phyloP scores from a whole-genome alignment of 1,284 basidiomycete genomes.

The Coniophora puteana region DNA sequence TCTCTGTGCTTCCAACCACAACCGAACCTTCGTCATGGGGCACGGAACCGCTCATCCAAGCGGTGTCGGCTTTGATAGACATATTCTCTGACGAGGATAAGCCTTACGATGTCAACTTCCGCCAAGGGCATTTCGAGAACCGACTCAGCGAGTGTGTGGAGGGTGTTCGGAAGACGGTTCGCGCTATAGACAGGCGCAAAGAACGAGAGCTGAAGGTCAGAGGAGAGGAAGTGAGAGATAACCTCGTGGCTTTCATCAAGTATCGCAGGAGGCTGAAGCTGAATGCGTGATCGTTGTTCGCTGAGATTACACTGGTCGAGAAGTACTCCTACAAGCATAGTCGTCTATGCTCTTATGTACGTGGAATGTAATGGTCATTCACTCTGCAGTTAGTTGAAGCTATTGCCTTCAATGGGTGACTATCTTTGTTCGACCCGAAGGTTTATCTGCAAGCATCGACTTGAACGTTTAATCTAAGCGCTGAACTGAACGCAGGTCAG shows the following conservation, averaged over 20 bases:
- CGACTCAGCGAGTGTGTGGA: conserved; percentile 51
- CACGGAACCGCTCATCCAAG: conserved; percentile 78
- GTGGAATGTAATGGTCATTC: too few species aligned
- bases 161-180: conserved; percentile 57
- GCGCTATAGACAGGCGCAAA: conserved; percentile 52
- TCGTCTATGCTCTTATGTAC: too few species aligned
- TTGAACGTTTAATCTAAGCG: too few species aligned
- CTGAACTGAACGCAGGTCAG: too few species aligned
- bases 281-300: too few species aligned
- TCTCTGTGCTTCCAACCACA: conserved; percentile 50
- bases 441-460: too few species aligned
- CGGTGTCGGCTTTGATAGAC: conserved; percentile 86
- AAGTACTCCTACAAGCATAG: too few species aligned
- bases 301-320: too few species aligned
- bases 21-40: conserved; percentile 37
- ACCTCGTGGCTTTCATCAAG: conserved; percentile 85
- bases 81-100: conserved; percentile 90
- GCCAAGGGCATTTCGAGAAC: conserved; percentile 50
- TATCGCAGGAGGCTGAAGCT: conserved; percentile 68
- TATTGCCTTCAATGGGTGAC: neutral
- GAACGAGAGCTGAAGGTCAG: conserved; percentile 54
- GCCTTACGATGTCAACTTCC: conserved; percentile 83
- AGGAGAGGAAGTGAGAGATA: conserved; percentile 77
- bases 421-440: too few species aligned
- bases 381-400: too few species aligned